Evolutionary conservation across 169 alveolate genomes (phyloP), one percentile per base, ranked within the genome.

Genomic region (Besnoitia besnoiti): DNA sequence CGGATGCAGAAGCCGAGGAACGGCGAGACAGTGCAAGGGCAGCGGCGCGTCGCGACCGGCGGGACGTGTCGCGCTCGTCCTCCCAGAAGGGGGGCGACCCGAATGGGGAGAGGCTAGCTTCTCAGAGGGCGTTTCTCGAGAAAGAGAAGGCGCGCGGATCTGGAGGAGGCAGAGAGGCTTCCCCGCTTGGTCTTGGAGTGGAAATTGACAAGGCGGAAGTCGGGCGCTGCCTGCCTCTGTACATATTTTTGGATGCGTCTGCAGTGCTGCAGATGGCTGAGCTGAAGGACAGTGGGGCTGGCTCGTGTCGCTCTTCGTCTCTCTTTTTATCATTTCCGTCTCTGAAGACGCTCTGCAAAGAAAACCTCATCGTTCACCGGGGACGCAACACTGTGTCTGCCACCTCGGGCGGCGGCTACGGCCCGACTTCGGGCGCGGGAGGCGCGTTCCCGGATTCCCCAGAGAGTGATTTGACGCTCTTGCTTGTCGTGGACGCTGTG

Each of bases 181-280:
- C 3, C 67, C 27, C 67, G 33, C 33, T 55, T n/a, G 67, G 12
- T n/a, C n/a, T n/a, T 8, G 82, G 46, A 35, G 82, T 73, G 39
- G 82, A 27, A 5, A 77, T 77, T 24, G 87, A 77, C 59, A 77
- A 77, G 59, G 91, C 67, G 42, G 92, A 88, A 21, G 59, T 88
- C n/a, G 77, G 77, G 33, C 62, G 50, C 46, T 47, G 92, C 50
- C 40, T 88, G 59, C 92, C 92, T 42, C 92, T 88, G 73, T 88
- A 88, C 47, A 88, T 88, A 21, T 88, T 88, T 33, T 14, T 88
- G 49, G 92, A 88, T 73, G 79, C 92, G 40, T 62, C 92, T 16
- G 92, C 92, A 24, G 92, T 88, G 67, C 77, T 73, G 47, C 87
- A 49, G 75, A 88, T 88, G 92, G 79, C 50, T 12, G 77, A 88